Base-by-base conservation (phyloP, 352 stramenopile genomes). In the Globisporangium cederbergense region DNA sequence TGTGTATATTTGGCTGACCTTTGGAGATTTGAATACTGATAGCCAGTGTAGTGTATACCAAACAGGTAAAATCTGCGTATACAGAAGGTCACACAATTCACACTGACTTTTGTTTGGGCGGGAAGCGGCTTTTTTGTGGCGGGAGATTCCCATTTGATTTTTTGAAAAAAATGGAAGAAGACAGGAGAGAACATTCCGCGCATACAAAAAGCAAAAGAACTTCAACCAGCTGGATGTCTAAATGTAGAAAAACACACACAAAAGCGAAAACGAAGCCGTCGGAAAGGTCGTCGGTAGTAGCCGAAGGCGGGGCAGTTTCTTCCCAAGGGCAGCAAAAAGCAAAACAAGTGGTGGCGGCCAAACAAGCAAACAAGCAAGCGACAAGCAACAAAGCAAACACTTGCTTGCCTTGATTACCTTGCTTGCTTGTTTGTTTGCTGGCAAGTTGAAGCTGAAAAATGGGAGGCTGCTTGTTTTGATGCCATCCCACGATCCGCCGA, bases 151-250 rank as follows among this genome's bases (percentile, higher is more conserved):
- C 4, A 8, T 14, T 52, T 25, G 46, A 30, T 30, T 52, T 52
- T 52, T 52, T 32, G 1, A n/a, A 52, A 50, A 50, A 52, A 52
- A 52, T 52, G 46, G 46, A 52, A 52, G 46, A 30, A 52, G 20
- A 30, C 46, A 16, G 8, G 46, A 52, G 46, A 52, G 46, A 52
- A 52, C 46, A 52, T 16, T 30, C 5, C 2, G n/a, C 2, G 46
- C 46, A 30, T 52, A 52, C n/a, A 25, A n/a, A 52, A 52, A 25
- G 6, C 46, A 52, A 30, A 8, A 13, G 46, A 49, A 49, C 6
- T 20, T 8, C 14, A 20, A 11, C 46, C n/a, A 52, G n/a, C 46
- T 25, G 46, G 20, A 32, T 25, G 46, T 16, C 46, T 52, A 52
- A 25, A 52, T 52, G n/a, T 52, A 52, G n/a, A 52, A 8, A 51